Evolutionary conservation across 2,329 filamentous ascomycete species (phyloP), one percentile per base, ranked within the genome.

Genomic region (Stylonectria norvegica): DNA sequence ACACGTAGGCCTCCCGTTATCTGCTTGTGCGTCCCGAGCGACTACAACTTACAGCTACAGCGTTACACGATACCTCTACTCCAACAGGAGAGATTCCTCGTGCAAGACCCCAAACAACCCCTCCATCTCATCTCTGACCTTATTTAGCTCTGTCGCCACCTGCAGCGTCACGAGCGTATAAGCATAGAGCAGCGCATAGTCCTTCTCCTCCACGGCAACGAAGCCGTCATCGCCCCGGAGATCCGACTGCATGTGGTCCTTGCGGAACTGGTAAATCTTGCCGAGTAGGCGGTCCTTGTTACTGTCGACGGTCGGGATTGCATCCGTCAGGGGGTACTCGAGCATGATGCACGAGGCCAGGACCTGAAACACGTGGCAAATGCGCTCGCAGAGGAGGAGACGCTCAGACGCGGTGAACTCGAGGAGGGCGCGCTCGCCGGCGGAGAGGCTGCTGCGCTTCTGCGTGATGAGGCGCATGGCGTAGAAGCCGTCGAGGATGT

Each of bases 381-480:
- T 94, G 36, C 93, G 82, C 38, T 86, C 81, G 55, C 89, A 95
- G 20, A 98, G 74, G 47, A 90, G 81, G 8, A 77, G 79, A 38
- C 93, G 79, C 65, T 98, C 91, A 7, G 79, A 71, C 4, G 79
- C 75, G 2, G 93, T 97, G 61, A 86, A 89, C 47, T 79, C 75
- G 25, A 98, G 70, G 25, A 97, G 76, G 7, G 85, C 83, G 40
- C 84, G 81, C 66, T 97, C 91, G 4, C 91, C 90, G 18, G 84
- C 78, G 3, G 83, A 89, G 1, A 88, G 78, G 25, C 78, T 77
- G 9, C 83, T 71, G 43, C 91, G 86, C 57, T 90, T 91, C 58
- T 86, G 76, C 25, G 95, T 89, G 47, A 96, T 83, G 9, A 96
- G 79, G 48, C 91, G 94, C 88, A 98, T 95, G 36, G 90, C 89